Base-by-base conservation (phyloP, 73 alveolate species). In the Symbiodinium pilosum region DNA sequence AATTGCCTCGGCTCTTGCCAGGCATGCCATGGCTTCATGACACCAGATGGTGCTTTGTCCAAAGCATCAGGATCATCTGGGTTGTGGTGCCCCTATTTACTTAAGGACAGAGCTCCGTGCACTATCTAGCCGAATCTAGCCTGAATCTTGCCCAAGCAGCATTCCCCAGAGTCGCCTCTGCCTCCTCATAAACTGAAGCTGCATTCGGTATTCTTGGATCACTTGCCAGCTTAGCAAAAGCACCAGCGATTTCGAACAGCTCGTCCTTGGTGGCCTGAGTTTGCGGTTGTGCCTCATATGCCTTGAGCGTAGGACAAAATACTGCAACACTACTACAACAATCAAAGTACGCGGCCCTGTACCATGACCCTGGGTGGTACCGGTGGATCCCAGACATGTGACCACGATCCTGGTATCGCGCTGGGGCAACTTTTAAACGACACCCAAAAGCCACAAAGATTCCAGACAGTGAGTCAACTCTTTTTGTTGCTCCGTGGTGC, bases 211-310 rank as follows among this genome's bases (percentile, higher is more conserved):
- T 51, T 16, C 77, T 69, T 11, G 97, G 97, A 36, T 85, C 77
- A 14, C 88, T 64, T 30, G 87, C 97, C 47, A 91, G 68, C 77
- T 91, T 68, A 81, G 97, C 97, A 43, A 91, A 91, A n/a, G 97
- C 97, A 5, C 97, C 97, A n/a, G 97, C 97, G 12, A 91, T 91
- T 41, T 91, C 97, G 28, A n/a, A 69, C 14, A 91, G 97, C 77
- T 91, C 97, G 30, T 83, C 97, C 52, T 91, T 91, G 32, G 97
- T 91, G 75, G 97, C 97, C 97, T 91, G 41, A 34, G 43, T 20
- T 30, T 71, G 41, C n/a, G n/a, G n/a, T n/a, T n/a, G n/a, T n/a
- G n/a, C n/a, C n/a, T n/a, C n/a, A n/a, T 54, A 24, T 54, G 75
- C n/a, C n/a, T n/a, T n/a, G n/a, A n/a, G n/a, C n/a, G n/a, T n/a